Conservation (phyloP, 1,284 basidiomycete species). For the Malassezia caprae region DNA sequence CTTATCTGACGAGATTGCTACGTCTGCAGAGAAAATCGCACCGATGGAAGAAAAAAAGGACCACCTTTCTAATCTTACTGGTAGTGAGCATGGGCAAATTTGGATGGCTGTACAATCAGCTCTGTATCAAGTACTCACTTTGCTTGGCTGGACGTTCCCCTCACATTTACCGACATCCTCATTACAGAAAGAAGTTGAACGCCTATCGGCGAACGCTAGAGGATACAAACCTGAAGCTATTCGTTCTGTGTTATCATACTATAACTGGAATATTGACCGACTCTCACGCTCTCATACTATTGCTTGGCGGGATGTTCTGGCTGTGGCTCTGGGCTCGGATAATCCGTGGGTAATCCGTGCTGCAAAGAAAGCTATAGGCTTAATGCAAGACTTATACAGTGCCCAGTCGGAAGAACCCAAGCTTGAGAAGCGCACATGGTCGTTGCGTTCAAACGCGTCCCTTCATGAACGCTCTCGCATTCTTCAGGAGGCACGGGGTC, state of each 20-base stretch:
- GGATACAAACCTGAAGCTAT: not conserved
- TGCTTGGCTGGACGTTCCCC: not conserved
- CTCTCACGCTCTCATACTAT: not conserved
- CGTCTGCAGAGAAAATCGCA: not conserved
- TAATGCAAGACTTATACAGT: not conserved
- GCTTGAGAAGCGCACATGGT: constrained; percentile 8
- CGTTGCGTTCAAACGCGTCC: not conserved
- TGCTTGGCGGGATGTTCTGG: constrained; percentile 8
- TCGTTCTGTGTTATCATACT: not conserved
- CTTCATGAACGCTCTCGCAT: not conserved
- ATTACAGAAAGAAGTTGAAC: constrained; percentile 2
- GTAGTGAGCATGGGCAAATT: not conserved
- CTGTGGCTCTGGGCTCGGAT: not conserved
- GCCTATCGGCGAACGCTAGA: not conserved
- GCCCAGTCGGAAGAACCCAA: not conserved
- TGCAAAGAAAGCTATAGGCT: not conserved
- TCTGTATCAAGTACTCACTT: not conserved
- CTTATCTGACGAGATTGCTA: constrained; percentile 12
- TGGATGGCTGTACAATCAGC: constrained; percentile 7
- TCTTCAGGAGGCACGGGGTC: not conserved
- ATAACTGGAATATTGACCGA: not conserved
- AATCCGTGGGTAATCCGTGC: not conserved
- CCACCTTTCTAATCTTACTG: not conserved
- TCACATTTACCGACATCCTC: not conserved
- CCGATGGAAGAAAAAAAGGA: not conserved